Base-by-base conservation (phyloP, 2,329 filamentous ascomycete species). In the Curvularia hawaiiensis region DNA sequence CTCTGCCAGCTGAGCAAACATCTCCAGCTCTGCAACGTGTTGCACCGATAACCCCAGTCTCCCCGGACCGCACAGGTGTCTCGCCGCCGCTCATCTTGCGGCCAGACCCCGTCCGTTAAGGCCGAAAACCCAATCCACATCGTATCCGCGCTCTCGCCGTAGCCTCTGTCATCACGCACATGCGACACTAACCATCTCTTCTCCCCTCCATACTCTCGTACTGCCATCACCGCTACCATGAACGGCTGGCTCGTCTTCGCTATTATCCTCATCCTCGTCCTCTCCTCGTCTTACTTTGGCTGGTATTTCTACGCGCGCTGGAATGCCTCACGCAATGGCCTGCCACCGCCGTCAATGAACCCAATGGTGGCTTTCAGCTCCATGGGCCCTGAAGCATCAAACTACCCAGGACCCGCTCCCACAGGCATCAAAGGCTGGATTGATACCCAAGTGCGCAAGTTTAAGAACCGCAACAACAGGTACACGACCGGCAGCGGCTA, bases 221-320 rank as follows among this genome's bases (percentile, higher is more conserved):
- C 16, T 18, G 6, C 52, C 39, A 61, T 66, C 71, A 57, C 35
- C 55, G 33, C 53, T 66, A 73, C 50, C 55, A 75, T 76, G 72
- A 75, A 75, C 70, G 74, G 72, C 66, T 66, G 71, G 63, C 44
- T 84, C 64, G 87, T 88, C 71, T 84, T 88, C 62, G 86, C 93
- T 79, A 84, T 92, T 75, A 87, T 96, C 72, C 83, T 91, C 70
- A 75, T 94, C 70, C 68, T 91, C 65, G 78, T 92, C 66, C 50
- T 65, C 56, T 72, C 90, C 66, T 33, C 90, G 69, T 74, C 90
- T 68, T 86, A 79, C 56, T 77, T 83, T 54, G 87, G 83, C 70
- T 94, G 89, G 87, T 79, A 92, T 59, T 77, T 87, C 69, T 92
- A 88, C 71, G 87, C 88, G 30, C 89, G 91, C 70, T 81, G 89